Percentiles rank a stretch among this genome's conserved stretches.
Conservation (phyloP, 345 rosid genomes). For the Cardamine resedifolia region DNA sequence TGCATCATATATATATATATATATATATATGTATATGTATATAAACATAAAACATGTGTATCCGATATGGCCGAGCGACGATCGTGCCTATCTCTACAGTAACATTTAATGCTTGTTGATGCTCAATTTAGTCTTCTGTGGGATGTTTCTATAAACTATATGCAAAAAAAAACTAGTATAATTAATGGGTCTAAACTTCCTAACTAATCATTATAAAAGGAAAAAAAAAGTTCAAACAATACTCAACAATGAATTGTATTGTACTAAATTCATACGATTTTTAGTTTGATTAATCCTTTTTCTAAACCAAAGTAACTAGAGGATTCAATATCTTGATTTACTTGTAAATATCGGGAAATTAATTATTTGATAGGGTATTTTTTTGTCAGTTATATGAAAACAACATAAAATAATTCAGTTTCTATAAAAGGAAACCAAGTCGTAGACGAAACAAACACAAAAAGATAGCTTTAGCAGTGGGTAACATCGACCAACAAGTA, state of each 20-base stretch:
- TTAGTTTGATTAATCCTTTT: neutral
- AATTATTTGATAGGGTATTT: neutral
- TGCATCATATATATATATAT: too few species aligned
- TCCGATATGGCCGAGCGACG: too few species aligned
- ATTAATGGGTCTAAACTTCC: neutral
- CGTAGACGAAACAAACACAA: constrained; percentile 31
- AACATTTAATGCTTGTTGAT: too few species aligned
- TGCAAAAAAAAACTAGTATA: too few species aligned
- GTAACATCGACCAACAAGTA: constrained; percentile 5
- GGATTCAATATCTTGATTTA: neutral
- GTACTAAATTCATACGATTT: neutral
- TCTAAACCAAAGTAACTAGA: neutral
- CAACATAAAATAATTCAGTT: neutral
- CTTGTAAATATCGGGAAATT: neutral
- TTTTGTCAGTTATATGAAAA: neutral
- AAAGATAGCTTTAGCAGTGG: neutral
- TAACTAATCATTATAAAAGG: too few species aligned
- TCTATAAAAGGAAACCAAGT: constrained; percentile 28
- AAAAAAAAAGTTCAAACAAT: neutral
- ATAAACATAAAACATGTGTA: too few species aligned
- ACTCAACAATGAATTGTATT: neutral
- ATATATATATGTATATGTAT: too few species aligned
- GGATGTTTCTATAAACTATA: too few species aligned
- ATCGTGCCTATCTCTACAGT: too few species aligned
- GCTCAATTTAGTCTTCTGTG: too few species aligned